phyloP scores from a whole-genome alignment of 495 filamentous ascomycete species.

The Penicillium diatomitis region DNA sequence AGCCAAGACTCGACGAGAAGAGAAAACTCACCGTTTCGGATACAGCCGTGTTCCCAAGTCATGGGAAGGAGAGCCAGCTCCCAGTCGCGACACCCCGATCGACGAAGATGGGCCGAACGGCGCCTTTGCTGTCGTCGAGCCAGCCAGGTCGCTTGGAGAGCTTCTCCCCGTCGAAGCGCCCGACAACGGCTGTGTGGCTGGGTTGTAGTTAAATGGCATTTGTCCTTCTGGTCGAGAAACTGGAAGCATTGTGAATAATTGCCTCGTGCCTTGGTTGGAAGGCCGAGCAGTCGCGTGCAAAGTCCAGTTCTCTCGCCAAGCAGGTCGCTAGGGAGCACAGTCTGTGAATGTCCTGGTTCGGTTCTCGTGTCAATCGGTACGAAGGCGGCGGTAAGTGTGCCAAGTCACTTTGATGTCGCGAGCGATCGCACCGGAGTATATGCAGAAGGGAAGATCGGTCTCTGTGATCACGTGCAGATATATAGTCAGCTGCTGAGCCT shows the following conservation, averaged over 20 bases:
- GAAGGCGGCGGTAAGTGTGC: no score
- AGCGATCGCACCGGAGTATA: no score
- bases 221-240: conserved; percentile 55
- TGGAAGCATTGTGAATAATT: conserved; percentile 78
- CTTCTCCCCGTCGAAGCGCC: conserved; percentile 79
- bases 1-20: not conserved
- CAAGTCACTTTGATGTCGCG: no score
- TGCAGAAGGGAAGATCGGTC: no score
- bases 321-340: no score
- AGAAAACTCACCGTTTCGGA: conserved; percentile 72
- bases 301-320: no score
- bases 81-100: conserved; percentile 67
- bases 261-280: conserved; percentile 15
- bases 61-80: conserved; percentile 95
- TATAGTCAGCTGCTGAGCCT: no score
- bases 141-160: conserved; percentile 74
- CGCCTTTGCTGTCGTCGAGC: conserved; percentile 57
- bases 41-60: conserved; percentile 73
- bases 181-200: conserved; percentile 69
- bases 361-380: not conserved
- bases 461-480: no score
- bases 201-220: conserved; percentile 69
- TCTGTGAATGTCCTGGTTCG: no score
- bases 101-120: conserved; percentile 68
- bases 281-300: conserved; percentile 2